Evolutionary conservation across 768 basidiomycete species (phyloP).

Genomic region (Auricularia cornea): DNA sequence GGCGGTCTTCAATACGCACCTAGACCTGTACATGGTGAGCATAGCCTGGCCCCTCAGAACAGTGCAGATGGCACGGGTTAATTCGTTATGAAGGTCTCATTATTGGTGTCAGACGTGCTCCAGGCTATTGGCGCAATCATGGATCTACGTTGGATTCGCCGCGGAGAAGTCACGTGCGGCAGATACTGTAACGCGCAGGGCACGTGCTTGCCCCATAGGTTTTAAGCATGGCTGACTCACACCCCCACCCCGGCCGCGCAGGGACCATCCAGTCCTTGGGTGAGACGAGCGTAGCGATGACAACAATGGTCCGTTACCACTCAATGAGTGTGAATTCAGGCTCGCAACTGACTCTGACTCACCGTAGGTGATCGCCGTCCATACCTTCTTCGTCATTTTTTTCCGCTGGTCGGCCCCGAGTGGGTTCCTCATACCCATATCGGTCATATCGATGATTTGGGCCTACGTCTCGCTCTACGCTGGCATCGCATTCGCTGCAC

Average conservation of each 20-base stretch:
- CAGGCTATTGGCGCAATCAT: slow-evolving; percentile 2
- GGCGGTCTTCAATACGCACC: neutral
- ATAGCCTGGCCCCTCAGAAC: too few species aligned
- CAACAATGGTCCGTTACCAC: neutral
- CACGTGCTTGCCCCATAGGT: too few species aligned
- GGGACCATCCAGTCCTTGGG: neutral
- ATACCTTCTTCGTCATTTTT: slow-evolving; percentile 11
- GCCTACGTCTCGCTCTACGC: slow-evolving; percentile 4
- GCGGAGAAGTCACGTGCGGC: neutral
- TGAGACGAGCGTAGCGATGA: neutral
- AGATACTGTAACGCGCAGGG: neutral
- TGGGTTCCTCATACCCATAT: slow-evolving; percentile 3
- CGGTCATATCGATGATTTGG: slow-evolving; percentile 9
- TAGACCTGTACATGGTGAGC: neutral
- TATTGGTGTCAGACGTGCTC: neutral
- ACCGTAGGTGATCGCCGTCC: slow-evolving; percentile 6
- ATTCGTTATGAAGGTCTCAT: too few species aligned
- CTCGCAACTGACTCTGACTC: too few species aligned
- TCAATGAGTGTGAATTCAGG: too few species aligned
- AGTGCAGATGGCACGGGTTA: too few species aligned
- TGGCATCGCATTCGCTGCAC: neutral
- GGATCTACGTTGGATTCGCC: slow-evolving; percentile 2
- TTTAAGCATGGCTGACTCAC: too few species aligned
- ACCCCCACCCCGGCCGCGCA: neutral
- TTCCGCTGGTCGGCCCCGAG: slow-evolving; percentile 9